Percentiles rank a stretch among this genome's conserved stretches.
phyloP scores from a whole-genome alignment of 257 asterid genomes.

The Dorcoceras hygrometricum region DNA sequence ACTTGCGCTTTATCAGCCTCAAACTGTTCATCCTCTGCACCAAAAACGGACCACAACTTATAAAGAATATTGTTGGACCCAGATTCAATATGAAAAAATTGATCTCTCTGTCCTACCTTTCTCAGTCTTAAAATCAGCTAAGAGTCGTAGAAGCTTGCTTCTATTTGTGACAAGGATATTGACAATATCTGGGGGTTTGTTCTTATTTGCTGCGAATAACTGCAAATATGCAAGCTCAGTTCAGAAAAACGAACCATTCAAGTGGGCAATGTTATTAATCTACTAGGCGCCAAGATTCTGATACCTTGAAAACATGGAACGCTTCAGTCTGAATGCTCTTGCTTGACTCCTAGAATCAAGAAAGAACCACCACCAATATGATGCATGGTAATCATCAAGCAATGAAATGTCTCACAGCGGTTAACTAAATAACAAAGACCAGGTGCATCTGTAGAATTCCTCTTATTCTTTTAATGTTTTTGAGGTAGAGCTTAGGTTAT shows the following conservation, averaged over 20 bases:
- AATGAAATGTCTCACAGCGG: neutral
- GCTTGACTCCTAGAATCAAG: slow-evolving; percentile 74
- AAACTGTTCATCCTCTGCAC: slow-evolving; percentile 83
- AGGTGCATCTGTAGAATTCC: neutral
- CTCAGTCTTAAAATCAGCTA: slow-evolving; percentile 66
- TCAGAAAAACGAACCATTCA: neutral
- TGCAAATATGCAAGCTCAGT: slow-evolving; percentile 30
- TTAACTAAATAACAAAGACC: neutral
- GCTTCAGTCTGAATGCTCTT: slow-evolving; percentile 93
- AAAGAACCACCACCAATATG: slow-evolving; percentile 18
- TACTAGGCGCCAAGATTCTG: slow-evolving; percentile 4
- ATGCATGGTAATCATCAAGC: neutral
- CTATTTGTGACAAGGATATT: slow-evolving; percentile 45
- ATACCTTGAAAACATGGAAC: slow-evolving; percentile 92
- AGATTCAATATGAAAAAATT: neutral
- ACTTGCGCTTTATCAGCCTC: slow-evolving; percentile 92
- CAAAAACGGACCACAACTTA: slow-evolving; percentile 17
- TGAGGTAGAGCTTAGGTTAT: neutral
- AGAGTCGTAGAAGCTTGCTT: slow-evolving; percentile 42
- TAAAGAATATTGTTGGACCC: neutral
- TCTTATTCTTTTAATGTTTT: neutral
- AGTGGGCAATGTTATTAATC: neutral
- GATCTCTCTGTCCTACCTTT: slow-evolving; percentile 48
- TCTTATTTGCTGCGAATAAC: slow-evolving; percentile 88
- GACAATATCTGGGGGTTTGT: slow-evolving; percentile 83